Percentiles rank a stretch among this genome's conserved stretches.
phyloP scores from a whole-genome alignment of 1,284 basidiomycete genomes.

The Ustilago cynodontis region DNA sequence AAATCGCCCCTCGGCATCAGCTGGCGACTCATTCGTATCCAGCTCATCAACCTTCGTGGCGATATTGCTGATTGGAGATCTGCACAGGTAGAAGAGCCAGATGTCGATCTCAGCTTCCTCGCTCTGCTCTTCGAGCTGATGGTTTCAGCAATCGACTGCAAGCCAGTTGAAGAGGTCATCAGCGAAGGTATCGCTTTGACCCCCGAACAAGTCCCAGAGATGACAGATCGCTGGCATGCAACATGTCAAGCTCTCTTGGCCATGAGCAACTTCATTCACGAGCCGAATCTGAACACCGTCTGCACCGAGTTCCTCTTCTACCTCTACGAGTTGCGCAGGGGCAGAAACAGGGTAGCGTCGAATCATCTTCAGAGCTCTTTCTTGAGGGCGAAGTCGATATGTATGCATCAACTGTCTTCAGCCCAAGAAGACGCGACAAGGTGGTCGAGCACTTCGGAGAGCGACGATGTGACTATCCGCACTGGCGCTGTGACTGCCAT shows the following conservation, averaged over 20 bases:
- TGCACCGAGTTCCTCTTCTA: constrained; percentile 51
- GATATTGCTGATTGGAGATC: constrained; percentile 60
- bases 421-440: constrained; percentile 43
- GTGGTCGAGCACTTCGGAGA: constrained; percentile 39
- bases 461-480: constrained; percentile 40
- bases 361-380: constrained; percentile 40
- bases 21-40: constrained; percentile 60
- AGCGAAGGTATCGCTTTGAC: constrained; percentile 55
- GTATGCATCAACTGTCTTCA: constrained; percentile 51
- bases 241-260: constrained; percentile 54
- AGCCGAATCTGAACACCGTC: constrained; percentile 62
- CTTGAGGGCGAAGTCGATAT: constrained; percentile 28
- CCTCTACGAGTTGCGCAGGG: constrained; percentile 42
- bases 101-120: constrained; percentile 59
- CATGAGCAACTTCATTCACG: constrained; percentile 50
- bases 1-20: constrained; percentile 57
- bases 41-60: constrained; percentile 59
- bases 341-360: constrained; percentile 19
- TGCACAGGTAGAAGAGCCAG: constrained; percentile 54
- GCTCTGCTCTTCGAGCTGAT: constrained; percentile 60
- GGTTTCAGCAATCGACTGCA: constrained; percentile 56
- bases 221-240: constrained; percentile 58
- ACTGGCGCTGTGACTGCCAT: constrained; percentile 48
- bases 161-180: constrained; percentile 54
- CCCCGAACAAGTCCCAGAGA: constrained; percentile 49